Evolutionary conservation across 2,329 filamentous ascomycete species (phyloP), one percentile per base, ranked within the genome.

Genomic region (Byssoonygena ceratinophila): DNA sequence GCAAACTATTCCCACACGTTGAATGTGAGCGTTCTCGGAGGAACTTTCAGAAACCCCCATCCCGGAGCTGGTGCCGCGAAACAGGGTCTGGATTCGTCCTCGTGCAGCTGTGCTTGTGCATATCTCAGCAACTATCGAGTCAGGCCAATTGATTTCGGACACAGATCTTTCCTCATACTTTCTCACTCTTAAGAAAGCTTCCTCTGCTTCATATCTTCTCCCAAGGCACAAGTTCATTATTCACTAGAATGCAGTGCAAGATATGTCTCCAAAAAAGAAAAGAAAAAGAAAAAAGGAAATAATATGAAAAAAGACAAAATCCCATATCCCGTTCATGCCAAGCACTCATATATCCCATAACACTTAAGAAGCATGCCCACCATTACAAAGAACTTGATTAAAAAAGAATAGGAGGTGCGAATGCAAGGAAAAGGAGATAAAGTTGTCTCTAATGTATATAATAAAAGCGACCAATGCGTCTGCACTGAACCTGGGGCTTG

Each of bases 341-440:
- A 32, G 29, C 37, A 31, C 32, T 25, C 22, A 16, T 29, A 25
- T 29, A 29, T 40, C 46, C 46, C 36, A 22, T 40, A 49, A 29
- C 7, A 7, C 6, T 16, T 27, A 8, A 31, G 36, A 49, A 29
- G 25, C n/a, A 43, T 43, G 18, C n/a, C 47, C 36, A 27, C 46
- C 32, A 49, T 27, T 49, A 48, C 36, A 39, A 39, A 39, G 46
- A 43, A 27, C 20, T 51, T 27, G 44, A 54, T 6, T 40, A 48
- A 36, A 12, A 37, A n/a, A n/a, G n/a, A n/a, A 23, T 29, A 27
- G 22, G 22, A 27, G 23, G n/a, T 44, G 40, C 16, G 40, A 44
- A 29, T 27, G 27, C 18, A 40, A 37, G 32, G 25, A 49, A 29
- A 20, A 32, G 20, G 14, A 53, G 22, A n/a, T 41, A 34, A 53